These are phyloP conservation scores for Epichloe uncinata DNA, from an alignment of 2,329 filamentous ascomycete genomes.

Conservation along the genomic window DNA sequence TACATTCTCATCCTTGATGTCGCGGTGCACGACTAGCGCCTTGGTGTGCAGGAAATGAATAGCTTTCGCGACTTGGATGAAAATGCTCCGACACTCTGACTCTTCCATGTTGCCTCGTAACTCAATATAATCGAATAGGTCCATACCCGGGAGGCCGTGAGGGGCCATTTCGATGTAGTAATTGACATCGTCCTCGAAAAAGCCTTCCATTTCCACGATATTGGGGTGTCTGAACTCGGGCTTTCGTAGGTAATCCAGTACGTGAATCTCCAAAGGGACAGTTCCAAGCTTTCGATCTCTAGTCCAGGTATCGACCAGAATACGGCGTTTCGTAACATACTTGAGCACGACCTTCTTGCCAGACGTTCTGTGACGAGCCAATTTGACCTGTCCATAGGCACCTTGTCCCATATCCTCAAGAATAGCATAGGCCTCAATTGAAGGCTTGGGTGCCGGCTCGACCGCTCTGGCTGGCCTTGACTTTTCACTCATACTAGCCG, in stretches of 20 bases:
- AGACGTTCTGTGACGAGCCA: conserved; percentile 72
- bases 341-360: conserved; percentile 86
- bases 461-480: conserved; percentile 21
- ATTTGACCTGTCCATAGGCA: conserved; percentile 93
- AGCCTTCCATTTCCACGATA: conserved; percentile 60
- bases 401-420: conserved; percentile 98
- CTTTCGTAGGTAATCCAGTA: conserved; percentile 79
- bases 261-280: conserved; percentile 92
- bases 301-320: conserved; percentile 97
- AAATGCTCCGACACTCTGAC: conserved; percentile 84
- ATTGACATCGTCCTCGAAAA: conserved; percentile 71
- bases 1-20: conserved; percentile 98
- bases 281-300: conserved; percentile 85
- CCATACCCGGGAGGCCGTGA: conserved; percentile 92
- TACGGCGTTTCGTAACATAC: conserved; percentile 92
- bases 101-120: conserved; percentile 94
- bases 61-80: conserved; percentile 80
- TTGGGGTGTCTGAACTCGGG: conserved; percentile 55
- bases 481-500: conserved; percentile 20
- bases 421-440: conserved; percentile 80
- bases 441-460: conserved; percentile 51
- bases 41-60: conserved; percentile 85
- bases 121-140: conserved; percentile 98
- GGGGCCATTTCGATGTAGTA: conserved; percentile 99
- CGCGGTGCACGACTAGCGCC: conserved; percentile 84